A percentile compares a stretch with the other conserved stretches of the same genome.
These are phyloP conservation scores for Orbilia oligospora DNA, from an alignment of 2,329 filamentous ascomycete genomes.

Conservation along the genomic window DNA sequence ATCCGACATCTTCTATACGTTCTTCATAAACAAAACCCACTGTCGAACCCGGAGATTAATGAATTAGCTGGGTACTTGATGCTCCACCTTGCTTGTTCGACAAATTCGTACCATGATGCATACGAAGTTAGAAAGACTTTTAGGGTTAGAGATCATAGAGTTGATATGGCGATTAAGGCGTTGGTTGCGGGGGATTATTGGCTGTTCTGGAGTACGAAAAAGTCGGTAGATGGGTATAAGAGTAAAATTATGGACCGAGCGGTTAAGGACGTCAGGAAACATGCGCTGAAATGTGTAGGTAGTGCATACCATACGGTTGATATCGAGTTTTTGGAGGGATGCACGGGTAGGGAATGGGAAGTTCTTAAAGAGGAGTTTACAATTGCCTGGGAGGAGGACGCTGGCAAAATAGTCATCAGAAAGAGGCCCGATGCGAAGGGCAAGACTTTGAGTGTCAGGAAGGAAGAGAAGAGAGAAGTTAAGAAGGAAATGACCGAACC, in stretches of 20 bases:
- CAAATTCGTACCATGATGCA: slow-evolving; percentile 80
- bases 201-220: slow-evolving; percentile 79
- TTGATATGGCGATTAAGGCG: slow-evolving; percentile 78
- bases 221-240: slow-evolving; percentile 83
- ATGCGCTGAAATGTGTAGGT: slow-evolving; percentile 88
- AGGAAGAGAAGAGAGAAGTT: slow-evolving; percentile 37
- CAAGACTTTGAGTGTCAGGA: slow-evolving; percentile 34
- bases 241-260: slow-evolving; percentile 85
- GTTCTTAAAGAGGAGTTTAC: slow-evolving; percentile 77
- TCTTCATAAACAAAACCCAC: slow-evolving; percentile 78
- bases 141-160: slow-evolving; percentile 75
- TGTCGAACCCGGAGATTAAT: slow-evolving; percentile 79
- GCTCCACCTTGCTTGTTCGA: slow-evolving; percentile 88
- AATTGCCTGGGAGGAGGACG: slow-evolving; percentile 87
- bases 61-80: slow-evolving; percentile 87
- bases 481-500: slow-evolving; percentile 19
- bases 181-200: slow-evolving; percentile 87
- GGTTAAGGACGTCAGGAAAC: slow-evolving; percentile 79
- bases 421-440: slow-evolving; percentile 71
- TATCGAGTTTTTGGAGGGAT: slow-evolving; percentile 77
- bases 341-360: slow-evolving; percentile 79
- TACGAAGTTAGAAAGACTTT: slow-evolving; percentile 77
- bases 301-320: slow-evolving; percentile 83
- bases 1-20: slow-evolving; percentile 81
- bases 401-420: slow-evolving; percentile 79